phyloP scores from a whole-genome alignment of 176 grass and related monocot genomes.

The Secale cereale region DNA sequence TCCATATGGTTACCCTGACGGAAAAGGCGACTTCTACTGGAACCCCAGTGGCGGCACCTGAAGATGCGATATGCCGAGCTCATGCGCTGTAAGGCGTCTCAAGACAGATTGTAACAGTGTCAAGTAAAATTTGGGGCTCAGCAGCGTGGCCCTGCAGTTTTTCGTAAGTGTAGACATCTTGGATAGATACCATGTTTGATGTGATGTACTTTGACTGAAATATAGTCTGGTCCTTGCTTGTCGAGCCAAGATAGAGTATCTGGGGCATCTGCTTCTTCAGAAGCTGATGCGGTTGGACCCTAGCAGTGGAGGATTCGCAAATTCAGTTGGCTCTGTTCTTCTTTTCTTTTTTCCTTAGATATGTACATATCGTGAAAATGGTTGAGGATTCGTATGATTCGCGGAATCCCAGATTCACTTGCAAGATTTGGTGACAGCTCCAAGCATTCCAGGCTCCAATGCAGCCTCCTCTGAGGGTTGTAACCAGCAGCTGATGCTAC shows the following conservation, averaged over 20 bases:
- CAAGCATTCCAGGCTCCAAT: neutral
- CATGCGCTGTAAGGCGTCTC: neutral
- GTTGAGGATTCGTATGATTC: neutral
- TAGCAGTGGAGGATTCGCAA: neutral
- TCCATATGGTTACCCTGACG: slow-evolving; percentile 51
- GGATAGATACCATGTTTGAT: neutral
- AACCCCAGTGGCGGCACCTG: slow-evolving; percentile 30
- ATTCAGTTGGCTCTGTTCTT: neutral
- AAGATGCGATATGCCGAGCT: neutral
- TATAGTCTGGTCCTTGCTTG: neutral
- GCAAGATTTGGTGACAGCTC: neutral
- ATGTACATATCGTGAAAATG: neutral
- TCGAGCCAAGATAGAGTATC: neutral
- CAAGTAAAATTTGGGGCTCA: slow-evolving; percentile 13
- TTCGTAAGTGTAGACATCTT: slow-evolving; percentile 21
- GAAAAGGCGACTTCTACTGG: slow-evolving; percentile 38
- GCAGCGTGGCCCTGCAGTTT: slow-evolving; percentile 18
- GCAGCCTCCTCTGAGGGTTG: neutral
- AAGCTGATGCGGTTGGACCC: neutral
- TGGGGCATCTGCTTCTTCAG: neutral
- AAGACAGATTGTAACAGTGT: slow-evolving; percentile 23
- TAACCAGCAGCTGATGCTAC: neutral
- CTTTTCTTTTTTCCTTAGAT: neutral
- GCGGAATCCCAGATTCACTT: neutral
- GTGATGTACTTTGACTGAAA: slow-evolving; percentile 11